Base-by-base conservation (phyloP, 768 basidiomycete genomes). In the Candolleomyces aberdarensis region DNA sequence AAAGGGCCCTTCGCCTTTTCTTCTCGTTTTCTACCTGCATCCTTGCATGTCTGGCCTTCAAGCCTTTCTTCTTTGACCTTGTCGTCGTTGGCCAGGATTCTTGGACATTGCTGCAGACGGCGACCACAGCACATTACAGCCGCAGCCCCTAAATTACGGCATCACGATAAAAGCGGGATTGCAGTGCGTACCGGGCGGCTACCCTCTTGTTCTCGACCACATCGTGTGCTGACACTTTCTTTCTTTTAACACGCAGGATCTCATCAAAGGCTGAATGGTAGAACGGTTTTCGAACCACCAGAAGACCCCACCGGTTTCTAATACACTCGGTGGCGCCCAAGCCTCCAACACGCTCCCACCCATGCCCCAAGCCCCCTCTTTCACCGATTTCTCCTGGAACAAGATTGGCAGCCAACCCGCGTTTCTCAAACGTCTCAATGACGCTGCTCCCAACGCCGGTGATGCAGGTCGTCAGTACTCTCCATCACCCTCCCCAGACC, bases 381-480 rank as follows among this genome's bases (percentile, higher is more conserved):
- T 84, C 58, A 63, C 76, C n/a, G 67, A 73, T 57, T 77, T 86
- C 67, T 74, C 72, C 29, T 88, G 87, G 67, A 69, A 64, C 11
- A 78, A 70, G 4, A 88, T 88, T 44, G 86, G 86, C 31, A 78
- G 83, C 65, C 70, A 74, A 61, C 85, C 85, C 0, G 71, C 74
- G 14, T 72, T 88, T 19, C 74, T 87, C 29, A 78, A 75, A 62
- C 82, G 86, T 22, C 73, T 87, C 40, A 76, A 80, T 36, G 67
- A 69, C 43, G 70, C 70, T 47, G 50, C 17, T 31, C 22, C 57
- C n/a, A 13, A 58, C 20, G 26, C 58, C n/a, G 43, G 63, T 3
- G 51, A 5, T 58, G 63, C 31, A 26, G 26, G 41, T 61, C 67
- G 29, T 67, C 65, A 36, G 67, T 32, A n/a, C 51, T 52, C 51